These are phyloP conservation scores for Eutrema salsugineum DNA, from an alignment of 441 rosid genomes.

Conservation along the genomic window DNA sequence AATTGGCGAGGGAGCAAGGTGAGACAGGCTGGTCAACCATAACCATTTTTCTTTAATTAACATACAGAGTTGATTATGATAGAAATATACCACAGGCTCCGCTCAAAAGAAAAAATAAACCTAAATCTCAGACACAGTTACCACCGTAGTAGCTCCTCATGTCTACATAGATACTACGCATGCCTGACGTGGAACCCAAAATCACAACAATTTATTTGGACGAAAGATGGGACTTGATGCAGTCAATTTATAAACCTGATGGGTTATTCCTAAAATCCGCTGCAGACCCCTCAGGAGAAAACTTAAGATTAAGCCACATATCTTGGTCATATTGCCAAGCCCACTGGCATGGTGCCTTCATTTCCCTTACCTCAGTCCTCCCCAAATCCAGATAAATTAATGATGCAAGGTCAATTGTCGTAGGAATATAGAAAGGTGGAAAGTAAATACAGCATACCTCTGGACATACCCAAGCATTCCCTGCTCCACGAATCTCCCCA, in stretches of 20 bases:
- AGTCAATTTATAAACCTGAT: background rate
- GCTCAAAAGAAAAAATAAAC: background rate
- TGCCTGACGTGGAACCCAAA: slow-evolving; percentile 3
- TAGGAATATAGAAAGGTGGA: background rate
- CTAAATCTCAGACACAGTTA: background rate
- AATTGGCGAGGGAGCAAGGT: background rate
- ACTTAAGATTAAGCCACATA: background rate
- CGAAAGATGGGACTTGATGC: background rate
- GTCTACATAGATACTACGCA: background rate
- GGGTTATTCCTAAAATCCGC: background rate
- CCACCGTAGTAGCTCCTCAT: background rate
- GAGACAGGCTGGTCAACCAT: background rate
- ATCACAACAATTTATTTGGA: background rate
- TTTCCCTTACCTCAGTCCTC: background rate
- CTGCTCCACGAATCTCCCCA: slow-evolving; percentile 99
- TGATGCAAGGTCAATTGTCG: background rate
- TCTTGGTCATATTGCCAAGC: background rate
- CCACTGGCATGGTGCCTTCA: background rate
- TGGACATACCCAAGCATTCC: slow-evolving; percentile 99
- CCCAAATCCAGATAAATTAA: background rate
- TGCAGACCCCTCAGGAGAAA: background rate
- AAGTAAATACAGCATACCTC: slow-evolving; percentile 54
- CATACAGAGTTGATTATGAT: background rate
- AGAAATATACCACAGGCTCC: background rate
- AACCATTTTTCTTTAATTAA: background rate